phyloP scores from a whole-genome alignment of 2,329 filamentous ascomycete genomes.

The Alternaria alternata region DNA sequence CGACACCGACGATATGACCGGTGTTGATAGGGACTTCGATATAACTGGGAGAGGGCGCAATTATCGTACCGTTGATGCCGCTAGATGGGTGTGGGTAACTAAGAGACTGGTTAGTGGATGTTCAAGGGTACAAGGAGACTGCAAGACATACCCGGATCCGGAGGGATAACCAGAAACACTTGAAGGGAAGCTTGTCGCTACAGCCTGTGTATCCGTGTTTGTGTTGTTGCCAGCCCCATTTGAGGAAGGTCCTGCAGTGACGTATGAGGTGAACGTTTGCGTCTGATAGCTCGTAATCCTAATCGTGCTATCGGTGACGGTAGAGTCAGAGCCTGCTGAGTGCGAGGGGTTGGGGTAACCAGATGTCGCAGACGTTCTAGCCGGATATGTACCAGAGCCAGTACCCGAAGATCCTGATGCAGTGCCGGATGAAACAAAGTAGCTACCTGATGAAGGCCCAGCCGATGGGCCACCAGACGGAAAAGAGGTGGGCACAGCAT shows the following conservation, averaged over 20 bases:
- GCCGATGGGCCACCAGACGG: background rate
- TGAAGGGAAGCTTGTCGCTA: slow-evolving; percentile 29
- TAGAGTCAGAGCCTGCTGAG: slow-evolving; percentile 17
- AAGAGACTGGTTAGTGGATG: slow-evolving; percentile 12
- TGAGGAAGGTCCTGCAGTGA: slow-evolving; percentile 21
- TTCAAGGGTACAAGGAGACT: background rate
- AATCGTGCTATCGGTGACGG: slow-evolving; percentile 29
- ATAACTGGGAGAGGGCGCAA: slow-evolving; percentile 35
- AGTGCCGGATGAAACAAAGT: background rate
- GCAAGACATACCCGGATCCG: slow-evolving; percentile 35
- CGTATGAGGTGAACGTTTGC: slow-evolving; percentile 30
- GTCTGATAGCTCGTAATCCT: slow-evolving; percentile 38
- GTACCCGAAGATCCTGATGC: slow-evolving; percentile 8
- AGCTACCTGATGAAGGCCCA: slow-evolving; percentile 1
- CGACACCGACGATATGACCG: slow-evolving; percentile 29
- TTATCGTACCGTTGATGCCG: slow-evolving; percentile 34
- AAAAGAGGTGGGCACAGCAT: background rate
- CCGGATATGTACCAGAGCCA: slow-evolving; percentile 16
- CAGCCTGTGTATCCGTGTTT: slow-evolving; percentile 25
- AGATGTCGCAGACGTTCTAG: slow-evolving; percentile 19
- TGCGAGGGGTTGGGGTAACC: slow-evolving; percentile 13
- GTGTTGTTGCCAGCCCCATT: slow-evolving; percentile 17
- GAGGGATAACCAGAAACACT: slow-evolving; percentile 30
- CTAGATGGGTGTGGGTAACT: slow-evolving; percentile 28
- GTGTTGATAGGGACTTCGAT: slow-evolving; percentile 35